Evolutionary conservation across 352 stramenopile species (phyloP), one percentile per base, ranked within the genome.

Genomic region (Globisporangium uncinulatum): DNA sequence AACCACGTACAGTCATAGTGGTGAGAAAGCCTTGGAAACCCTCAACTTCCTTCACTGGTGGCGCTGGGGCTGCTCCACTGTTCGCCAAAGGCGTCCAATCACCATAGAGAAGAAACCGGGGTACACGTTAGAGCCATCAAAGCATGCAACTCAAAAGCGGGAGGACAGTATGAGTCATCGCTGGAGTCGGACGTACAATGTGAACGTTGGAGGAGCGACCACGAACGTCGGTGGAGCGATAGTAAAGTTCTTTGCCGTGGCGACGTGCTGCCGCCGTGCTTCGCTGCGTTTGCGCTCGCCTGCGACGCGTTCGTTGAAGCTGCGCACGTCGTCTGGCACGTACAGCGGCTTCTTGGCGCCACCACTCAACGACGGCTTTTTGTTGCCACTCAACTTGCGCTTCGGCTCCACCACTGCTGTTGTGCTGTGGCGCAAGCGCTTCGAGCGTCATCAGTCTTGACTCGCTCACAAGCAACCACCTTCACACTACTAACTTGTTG

Each of bases 231-330:
- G 71, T 14, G 79, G 61, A 1, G 74, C 75, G 5, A 87, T 61
- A 0, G 66, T 70, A 20, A 67, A 36, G 52, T 36, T 47, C 53
- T 75, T 83, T 11, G 56, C 24, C 1, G 46, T 51, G 11, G 57
- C 41, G 48, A 55, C 32, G 5, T 68, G 57, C 15, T 67, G 50
- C 44, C 66, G 56, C 19, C 62, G 55, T 6, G 66, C 61, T 2
- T 71, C 51, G 36, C 68, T 32, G 49, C 57, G 57, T 34, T 62
- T 52, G 41, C 53, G 78, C 55, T 80, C 76, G 0, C 66, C 74
- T 0, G 73, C 69, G 67, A 92, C 81, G 2, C 82, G 79, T 62
- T 92, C 82, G 61, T 92, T 81, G 70, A 89, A 92, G 58, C 79
- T 89, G 42, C 82, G 79, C 51, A 87, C 83, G 44, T 89, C 79